These are phyloP conservation scores for Cladosporium cucumerinum DNA, from an alignment of 2,329 filamentous ascomycete genomes.

Conservation along the genomic window DNA sequence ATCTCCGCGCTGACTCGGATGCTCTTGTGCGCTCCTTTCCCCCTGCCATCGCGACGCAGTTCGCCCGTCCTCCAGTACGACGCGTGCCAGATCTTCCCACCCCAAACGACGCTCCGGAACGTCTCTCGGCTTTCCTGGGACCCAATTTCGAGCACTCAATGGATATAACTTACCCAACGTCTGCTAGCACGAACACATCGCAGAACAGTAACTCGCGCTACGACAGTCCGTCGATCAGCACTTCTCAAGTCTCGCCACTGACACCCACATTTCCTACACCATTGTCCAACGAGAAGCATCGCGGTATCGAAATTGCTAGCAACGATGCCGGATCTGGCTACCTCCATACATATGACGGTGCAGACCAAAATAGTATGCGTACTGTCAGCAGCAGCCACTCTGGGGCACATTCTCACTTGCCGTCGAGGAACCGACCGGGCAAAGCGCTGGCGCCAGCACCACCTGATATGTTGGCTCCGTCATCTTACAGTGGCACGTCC, in stretches of 20 bases:
- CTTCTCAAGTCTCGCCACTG: slow-evolving; percentile 27
- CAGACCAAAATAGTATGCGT: slow-evolving; percentile 11
- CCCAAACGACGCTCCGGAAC: slow-evolving; percentile 3
- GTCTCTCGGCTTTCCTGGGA: slow-evolving; percentile 3
- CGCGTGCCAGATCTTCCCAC: neutral
- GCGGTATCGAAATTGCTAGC: slow-evolving; percentile 14
- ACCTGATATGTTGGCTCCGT: neutral
- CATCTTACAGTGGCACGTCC: neutral
- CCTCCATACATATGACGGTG: slow-evolving; percentile 1
- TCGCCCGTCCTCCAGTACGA: neutral
- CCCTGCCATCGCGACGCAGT: neutral
- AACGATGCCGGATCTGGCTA: neutral
- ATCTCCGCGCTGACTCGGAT: slow-evolving; percentile 5
- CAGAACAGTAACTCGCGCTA: slow-evolving; percentile 9
- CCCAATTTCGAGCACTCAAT: slow-evolving; percentile 14
- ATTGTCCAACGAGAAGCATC: neutral
- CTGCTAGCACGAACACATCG: slow-evolving; percentile 11
- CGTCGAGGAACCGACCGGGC: neutral
- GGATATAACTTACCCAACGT: slow-evolving; percentile 4
- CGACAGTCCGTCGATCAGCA: slow-evolving; percentile 22
- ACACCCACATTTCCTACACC: slow-evolving; percentile 20
- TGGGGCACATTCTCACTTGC: neutral
- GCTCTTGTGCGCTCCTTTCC: slow-evolving; percentile 3
- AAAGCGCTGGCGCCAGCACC: neutral
- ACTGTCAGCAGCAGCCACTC: neutral